These are phyloP conservation scores for Macrolepiota dolichaula DNA, from an alignment of 768 basidiomycete genomes.

Conservation along the genomic window DNA sequence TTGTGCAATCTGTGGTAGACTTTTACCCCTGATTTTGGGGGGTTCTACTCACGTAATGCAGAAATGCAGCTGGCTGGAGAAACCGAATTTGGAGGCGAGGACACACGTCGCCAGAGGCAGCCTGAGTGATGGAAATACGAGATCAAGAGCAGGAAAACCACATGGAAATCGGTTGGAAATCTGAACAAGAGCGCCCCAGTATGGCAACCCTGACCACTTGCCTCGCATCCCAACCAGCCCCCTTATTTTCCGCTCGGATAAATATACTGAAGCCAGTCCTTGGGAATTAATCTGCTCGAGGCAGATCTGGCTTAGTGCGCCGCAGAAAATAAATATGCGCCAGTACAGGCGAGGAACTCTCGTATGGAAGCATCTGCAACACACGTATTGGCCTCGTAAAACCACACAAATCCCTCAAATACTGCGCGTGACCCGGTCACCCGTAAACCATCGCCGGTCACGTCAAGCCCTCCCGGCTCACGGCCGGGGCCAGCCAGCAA, in stretches of 20 bases:
- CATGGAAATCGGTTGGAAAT: slow-evolving; percentile 21
- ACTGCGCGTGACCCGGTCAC: slow-evolving; percentile 7
- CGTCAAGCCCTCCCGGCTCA: slow-evolving; percentile 4
- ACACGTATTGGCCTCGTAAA: slow-evolving; percentile 4
- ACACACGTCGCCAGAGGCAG: slow-evolving; percentile 23
- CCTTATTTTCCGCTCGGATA: slow-evolving; percentile 24
- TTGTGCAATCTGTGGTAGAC: no score
- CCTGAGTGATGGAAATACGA: slow-evolving; percentile 15
- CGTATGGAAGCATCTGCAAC: slow-evolving; percentile 15
- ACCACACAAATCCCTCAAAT: not conserved
- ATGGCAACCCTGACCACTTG: slow-evolving; percentile 11
- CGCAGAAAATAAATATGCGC: slow-evolving; percentile 14
- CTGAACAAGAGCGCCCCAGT: slow-evolving; percentile 11
- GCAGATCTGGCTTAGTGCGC: slow-evolving; percentile 14
- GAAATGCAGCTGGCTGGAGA: slow-evolving; percentile 20
- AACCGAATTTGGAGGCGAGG: slow-evolving; percentile 31
- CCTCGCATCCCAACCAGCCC: slow-evolving; percentile 14
- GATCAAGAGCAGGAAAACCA: slow-evolving; percentile 18
- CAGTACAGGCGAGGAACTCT: slow-evolving; percentile 10
- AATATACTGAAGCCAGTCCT: slow-evolving; percentile 14
- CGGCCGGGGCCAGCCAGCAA: slow-evolving; percentile 10
- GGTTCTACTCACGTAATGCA: slow-evolving; percentile 59
- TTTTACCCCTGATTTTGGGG: slow-evolving; percentile 58
- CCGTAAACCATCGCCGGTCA: slow-evolving; percentile 5
- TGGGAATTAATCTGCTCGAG: slow-evolving; percentile 22